Evolutionary conservation across 768 basidiomycete genomes (phyloP), one percentile per base, ranked within the genome.

Genomic region (Macrolepiota albuminosa): DNA sequence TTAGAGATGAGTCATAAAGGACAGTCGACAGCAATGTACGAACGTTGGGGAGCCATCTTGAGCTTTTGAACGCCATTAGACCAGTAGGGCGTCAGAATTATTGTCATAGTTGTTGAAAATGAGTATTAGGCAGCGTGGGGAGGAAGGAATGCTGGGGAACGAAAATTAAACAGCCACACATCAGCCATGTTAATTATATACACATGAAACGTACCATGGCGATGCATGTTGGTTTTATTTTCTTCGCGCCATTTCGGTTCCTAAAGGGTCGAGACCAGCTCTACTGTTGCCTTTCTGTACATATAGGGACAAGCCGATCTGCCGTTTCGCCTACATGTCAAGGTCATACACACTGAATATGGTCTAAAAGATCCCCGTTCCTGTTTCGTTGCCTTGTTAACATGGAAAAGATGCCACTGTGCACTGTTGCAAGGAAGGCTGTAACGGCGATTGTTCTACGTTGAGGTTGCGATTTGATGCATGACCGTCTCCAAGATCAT

Each of bases 11-110:
- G 45, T 34, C 31, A 49, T 49, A 42, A 46, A 59, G 29, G 50
- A 50, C 7, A 52, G 61, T 39, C 29, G 24, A 57, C 51, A 66
- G 29, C 34, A 39, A 45, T 51, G 57, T 58, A 76, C 84, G 60
- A 68, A 89, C 88, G 77, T 66, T 81, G 79, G 9, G 82, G 71
- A 34, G 77, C 82, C 54, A 85, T 68, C 68, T 81, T 88, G 67
- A 92, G 82, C 71, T 81, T 89, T 66, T 90, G 89, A 58, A 83
- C 78, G 56, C 87, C 89, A 66, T 88, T 82, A 37, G 75, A 72
- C 83, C 81, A 87, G 76, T 86, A 87, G 13, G 89, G 90, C 36
- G 84, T 89, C 61, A 91, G 82, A 52, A 84, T 71, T 63, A 84
- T 76, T 7, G 85, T 84, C 85, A 86, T 85, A n/a, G 5, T 5